These are phyloP conservation scores for Backusella luteola DNA, from an alignment of 192 early-diverging fungal genomes.

Conservation along the genomic window DNA sequence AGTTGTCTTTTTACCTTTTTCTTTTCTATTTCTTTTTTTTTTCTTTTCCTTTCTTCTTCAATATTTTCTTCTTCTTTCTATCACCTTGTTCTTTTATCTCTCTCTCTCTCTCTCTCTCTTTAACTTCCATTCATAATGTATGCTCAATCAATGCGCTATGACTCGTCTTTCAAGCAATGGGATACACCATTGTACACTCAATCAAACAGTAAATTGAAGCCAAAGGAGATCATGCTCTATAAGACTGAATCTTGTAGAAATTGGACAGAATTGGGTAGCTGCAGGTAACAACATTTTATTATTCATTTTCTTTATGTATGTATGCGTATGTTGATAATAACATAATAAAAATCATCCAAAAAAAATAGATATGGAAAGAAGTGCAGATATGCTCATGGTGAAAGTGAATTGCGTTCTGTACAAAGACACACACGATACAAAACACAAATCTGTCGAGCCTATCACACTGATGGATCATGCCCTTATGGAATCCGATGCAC, in stretches of 20 bases:
- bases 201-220: constrained; percentile 15
- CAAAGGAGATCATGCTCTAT: constrained; percentile 41
- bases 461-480: constrained; percentile 85
- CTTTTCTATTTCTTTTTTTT: not conserved
- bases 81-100: not conserved
- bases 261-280: constrained; percentile 47
- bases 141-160: not conserved
- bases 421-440: constrained; percentile 92
- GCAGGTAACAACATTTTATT: constrained; percentile 30
- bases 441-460: constrained; percentile 92
- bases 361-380: constrained; percentile 77
- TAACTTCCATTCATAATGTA: not conserved
- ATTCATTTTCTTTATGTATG: not conserved
- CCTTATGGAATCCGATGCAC: constrained; percentile 94
- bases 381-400: constrained; percentile 94
- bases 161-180: not conserved
- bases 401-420: constrained; percentile 74
- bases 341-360: not conserved
- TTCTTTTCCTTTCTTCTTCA: not conserved
- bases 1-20: constrained; percentile 1
- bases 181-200: not conserved
- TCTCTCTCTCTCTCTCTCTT: not conserved
- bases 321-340: not conserved
- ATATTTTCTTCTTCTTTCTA: not conserved
- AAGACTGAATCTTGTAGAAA: constrained; percentile 50